Evolutionary conservation across 202 grass and related monocot species (phyloP).

Genomic region (Musa balbisiana): DNA sequence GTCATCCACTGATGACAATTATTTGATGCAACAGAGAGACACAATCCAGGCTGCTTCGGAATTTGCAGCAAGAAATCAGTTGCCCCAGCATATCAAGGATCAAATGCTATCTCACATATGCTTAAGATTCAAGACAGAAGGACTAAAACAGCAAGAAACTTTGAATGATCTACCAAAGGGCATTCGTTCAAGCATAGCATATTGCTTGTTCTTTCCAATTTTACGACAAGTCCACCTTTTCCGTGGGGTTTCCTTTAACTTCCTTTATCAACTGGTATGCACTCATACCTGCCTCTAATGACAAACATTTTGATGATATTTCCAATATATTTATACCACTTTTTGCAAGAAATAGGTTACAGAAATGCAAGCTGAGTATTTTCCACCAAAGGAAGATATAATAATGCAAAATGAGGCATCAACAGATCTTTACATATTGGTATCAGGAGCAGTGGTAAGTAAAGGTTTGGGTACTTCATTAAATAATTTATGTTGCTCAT

Average conservation of each 20-base stretch:
- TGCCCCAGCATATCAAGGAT: background rate
- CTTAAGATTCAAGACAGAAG: slow-evolving; percentile 8
- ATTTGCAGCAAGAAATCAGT: slow-evolving; percentile 7
- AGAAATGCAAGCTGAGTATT: slow-evolving; percentile 3
- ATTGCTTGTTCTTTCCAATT: slow-evolving; percentile 50
- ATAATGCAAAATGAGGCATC: slow-evolving; percentile 4
- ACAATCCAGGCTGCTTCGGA: background rate
- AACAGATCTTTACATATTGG: slow-evolving; percentile 9
- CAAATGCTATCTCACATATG: slow-evolving; percentile 17
- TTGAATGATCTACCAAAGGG: slow-evolving; percentile 33
- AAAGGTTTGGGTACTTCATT: background rate
- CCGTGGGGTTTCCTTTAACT: slow-evolving; percentile 55
- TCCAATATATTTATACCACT: background rate
- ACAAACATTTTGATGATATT: background rate
- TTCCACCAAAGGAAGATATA: slow-evolving; percentile 7
- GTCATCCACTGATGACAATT: background rate
- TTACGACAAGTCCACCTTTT: slow-evolving; percentile 42
- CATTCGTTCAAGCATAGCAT: slow-evolving; percentile 60
- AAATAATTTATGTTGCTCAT: background rate
- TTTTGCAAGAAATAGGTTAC: slow-evolving; percentile 13
- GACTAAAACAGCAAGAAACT: slow-evolving; percentile 7
- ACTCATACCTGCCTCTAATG: background rate
- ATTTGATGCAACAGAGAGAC: slow-evolving; percentile 5
- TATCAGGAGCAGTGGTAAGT: background rate
- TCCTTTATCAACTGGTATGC: slow-evolving; percentile 48